Conservation (phyloP, 2,329 filamentous ascomycete species). For the Fusarium camptoceras region DNA sequence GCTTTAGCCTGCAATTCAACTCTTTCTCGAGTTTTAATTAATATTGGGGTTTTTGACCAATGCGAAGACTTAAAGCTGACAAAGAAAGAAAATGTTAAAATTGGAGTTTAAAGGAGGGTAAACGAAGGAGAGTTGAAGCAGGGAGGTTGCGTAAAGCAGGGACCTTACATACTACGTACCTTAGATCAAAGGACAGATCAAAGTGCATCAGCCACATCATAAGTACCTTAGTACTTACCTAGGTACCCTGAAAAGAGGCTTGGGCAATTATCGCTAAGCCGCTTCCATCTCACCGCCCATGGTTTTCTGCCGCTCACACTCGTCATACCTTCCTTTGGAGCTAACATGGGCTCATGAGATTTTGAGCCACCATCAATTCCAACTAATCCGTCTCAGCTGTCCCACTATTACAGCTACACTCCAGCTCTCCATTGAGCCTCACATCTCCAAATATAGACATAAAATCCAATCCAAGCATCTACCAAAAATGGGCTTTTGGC, state of each 20-base stretch:
- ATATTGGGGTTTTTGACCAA: neutral
- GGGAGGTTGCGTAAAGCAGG: conserved; percentile 9
- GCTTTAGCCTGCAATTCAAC: neutral
- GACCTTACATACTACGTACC: neutral
- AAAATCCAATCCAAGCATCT: neutral
- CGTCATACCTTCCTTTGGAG: conserved; percentile 33
- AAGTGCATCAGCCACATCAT: conserved; percentile 24
- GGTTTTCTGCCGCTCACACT: conserved; percentile 32
- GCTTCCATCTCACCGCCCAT: conserved; percentile 19
- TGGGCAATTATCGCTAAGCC: conserved; percentile 4
- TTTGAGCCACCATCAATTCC: conserved; percentile 26
- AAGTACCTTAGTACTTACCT: neutral
- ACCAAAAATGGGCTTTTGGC: conserved; percentile 59
- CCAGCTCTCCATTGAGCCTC: conserved; percentile 13
- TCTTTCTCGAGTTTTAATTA: neutral
- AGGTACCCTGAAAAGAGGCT: conserved; percentile 27
- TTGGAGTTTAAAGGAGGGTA: conserved; percentile 7
- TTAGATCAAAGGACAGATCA: conserved; percentile 33
- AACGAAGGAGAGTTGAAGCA: conserved; percentile 14
- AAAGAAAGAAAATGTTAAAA: conserved; percentile 1
- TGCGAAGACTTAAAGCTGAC: neutral
- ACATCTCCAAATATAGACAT: neutral
- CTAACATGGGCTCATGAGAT: conserved; percentile 27
- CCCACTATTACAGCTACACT: conserved; percentile 18
- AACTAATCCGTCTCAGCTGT: neutral